A percentile compares a stretch with the other conserved stretches of the same genome.
phyloP scores from a whole-genome alignment of 106 monocot species.

The Dioscorea zingiberensis region DNA sequence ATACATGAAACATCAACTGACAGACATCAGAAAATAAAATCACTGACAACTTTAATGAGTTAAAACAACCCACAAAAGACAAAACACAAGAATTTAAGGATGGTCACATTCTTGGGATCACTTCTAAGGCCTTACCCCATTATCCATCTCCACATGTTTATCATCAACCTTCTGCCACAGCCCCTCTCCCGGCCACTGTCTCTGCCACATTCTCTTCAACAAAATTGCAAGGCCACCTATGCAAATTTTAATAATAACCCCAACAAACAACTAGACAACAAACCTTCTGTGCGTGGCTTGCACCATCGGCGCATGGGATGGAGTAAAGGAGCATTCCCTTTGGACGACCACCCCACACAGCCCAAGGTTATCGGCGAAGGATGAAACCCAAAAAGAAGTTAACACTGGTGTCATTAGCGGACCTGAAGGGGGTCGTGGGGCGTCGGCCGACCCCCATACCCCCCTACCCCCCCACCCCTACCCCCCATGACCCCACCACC shows the following conservation, averaged over 20 bases:
- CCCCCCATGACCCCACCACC: no score
- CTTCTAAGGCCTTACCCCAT: no score
- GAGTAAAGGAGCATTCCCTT: constrained; percentile 28
- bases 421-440: no score
- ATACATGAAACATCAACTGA: no score
- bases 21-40: no score
- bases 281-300: constrained; percentile 7
- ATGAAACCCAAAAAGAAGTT: constrained; percentile 19
- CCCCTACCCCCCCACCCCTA: no score
- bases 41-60: no score
- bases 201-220: constrained; percentile 15
- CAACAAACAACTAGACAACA: constrained; percentile 14
- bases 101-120: no score
- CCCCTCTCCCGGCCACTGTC: constrained; percentile 15
- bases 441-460: no score
- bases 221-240: constrained; percentile 14
- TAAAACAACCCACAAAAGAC: no score
- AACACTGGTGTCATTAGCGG: no score
- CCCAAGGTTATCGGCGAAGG: constrained; percentile 48
- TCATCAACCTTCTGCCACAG: constrained; percentile 26
- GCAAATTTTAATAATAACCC: constrained; percentile 19
- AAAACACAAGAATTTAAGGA: no score
- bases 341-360: constrained; percentile 59
- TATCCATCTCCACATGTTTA: not conserved
- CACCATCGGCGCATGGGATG: constrained; percentile 15